Conservation (phyloP, 257 asterid genomes). For the Solanum habrochaites region DNA sequence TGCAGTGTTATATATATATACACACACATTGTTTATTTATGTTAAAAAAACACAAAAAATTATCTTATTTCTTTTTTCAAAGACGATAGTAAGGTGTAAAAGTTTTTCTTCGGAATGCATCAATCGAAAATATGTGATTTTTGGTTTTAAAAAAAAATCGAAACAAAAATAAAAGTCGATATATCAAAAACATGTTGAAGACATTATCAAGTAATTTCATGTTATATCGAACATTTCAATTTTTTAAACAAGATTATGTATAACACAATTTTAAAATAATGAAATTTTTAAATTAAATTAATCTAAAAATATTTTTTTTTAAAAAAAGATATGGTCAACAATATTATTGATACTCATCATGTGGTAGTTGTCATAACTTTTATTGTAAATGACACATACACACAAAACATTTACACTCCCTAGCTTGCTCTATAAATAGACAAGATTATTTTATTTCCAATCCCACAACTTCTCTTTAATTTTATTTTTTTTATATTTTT, state of each 20-base stretch:
- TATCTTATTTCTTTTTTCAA: neutral
- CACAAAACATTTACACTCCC: neutral
- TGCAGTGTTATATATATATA: too few relatives aligned
- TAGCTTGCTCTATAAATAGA: neutral
- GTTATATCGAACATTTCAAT: neutral
- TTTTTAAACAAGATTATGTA: too few relatives aligned
- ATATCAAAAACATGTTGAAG: neutral
- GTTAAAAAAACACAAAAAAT: too few relatives aligned
- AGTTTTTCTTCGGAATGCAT: neutral
- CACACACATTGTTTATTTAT: too few relatives aligned
- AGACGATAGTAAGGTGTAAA: neutral
- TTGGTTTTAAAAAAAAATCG: rapidly evolving
- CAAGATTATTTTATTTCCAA: neutral
- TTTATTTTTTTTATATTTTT: too few relatives aligned
- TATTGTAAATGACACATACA: neutral
- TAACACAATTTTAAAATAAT: too few relatives aligned
- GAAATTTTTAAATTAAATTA: neutral
- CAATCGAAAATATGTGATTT: neutral
- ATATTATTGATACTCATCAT: neutral
- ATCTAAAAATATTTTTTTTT: neutral
- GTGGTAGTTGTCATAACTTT: neutral
- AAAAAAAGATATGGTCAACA: neutral
- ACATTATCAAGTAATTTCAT: neutral
- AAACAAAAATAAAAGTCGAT: too few relatives aligned
- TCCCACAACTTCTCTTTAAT: neutral